Base-by-base conservation (phyloP, 345 rosid species). In the Hibiscus trionum region DNA sequence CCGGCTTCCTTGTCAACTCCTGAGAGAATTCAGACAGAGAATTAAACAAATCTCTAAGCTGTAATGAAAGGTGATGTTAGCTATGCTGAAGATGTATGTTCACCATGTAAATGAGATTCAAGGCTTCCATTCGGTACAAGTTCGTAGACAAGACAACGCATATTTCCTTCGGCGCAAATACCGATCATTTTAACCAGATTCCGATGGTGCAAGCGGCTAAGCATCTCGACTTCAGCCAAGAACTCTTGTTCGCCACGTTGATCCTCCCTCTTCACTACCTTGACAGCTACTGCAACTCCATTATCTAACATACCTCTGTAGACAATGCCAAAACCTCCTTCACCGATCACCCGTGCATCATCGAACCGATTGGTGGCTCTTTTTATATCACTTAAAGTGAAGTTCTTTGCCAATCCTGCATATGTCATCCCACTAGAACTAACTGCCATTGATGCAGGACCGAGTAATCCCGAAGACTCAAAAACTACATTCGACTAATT, bases 181-280 rank as follows among this genome's bases (percentile, higher is more conserved):
- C 91, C 95, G 44, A 86, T 80, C 66, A 89, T 71, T 58, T 83
- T 84, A 50, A 89, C 95, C 31, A 89, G 77, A 76, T 89, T 89
- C 69, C 95, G 82, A 78, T 89, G 95, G 75, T 89, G 95, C 71
- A 89, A 83, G 56, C 91, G 90, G 83, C 91, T 78, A 61, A 89
- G 88, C 91, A 89, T 89, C 81, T 89, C 95, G 35, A 89, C 87
- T 80, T 89, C 95, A 17, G 90, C 87, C 77, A 89, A 79, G 87
- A 89, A 87, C 35, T 87, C 95, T 52, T 86, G 82, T 68, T 82
- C 80, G 31, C 95, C 88, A 4, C 76, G 95, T 58, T 74, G 87
- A 60, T 83, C 84, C 70, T 80, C 86, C 78, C 86, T 84, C 80
- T 87, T 89, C 60, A 87, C 85, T 55, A 86, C 88, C 80, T 89